These are phyloP conservation scores for Sindora glabra DNA, from an alignment of 306 rosid genomes.

Conservation along the genomic window DNA sequence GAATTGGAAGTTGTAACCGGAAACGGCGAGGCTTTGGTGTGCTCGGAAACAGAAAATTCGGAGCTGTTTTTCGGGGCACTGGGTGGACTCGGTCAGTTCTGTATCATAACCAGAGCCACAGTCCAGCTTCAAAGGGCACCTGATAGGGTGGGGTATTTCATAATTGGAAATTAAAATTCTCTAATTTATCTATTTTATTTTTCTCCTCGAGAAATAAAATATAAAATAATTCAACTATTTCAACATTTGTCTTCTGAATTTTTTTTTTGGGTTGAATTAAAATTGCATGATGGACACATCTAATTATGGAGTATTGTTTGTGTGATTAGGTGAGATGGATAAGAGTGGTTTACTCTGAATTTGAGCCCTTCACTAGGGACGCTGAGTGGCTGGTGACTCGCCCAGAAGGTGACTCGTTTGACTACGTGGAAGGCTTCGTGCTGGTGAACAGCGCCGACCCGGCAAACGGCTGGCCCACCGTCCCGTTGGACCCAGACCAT, in stretches of 20 bases:
- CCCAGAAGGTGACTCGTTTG: slow-evolving; percentile 51
- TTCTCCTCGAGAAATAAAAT: too few species aligned
- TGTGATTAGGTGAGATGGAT: slow-evolving; percentile 84
- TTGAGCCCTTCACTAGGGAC: slow-evolving; percentile 58
- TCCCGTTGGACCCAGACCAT: slow-evolving; percentile 42
- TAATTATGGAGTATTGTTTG: not conserved
- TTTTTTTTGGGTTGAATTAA: too few species aligned
- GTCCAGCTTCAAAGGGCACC: slow-evolving; percentile 69
- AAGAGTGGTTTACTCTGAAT: slow-evolving; percentile 71
- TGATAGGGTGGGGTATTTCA: slow-evolving; percentile 49
- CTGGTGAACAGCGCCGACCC: slow-evolving; percentile 68
- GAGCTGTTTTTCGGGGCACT: slow-evolving; percentile 66
- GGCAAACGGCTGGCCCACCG: slow-evolving; percentile 62
- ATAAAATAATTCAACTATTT: too few species aligned
- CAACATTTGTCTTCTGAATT: too few species aligned
- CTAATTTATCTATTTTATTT: too few species aligned
- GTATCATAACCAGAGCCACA: slow-evolving; percentile 76
- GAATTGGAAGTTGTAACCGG: slow-evolving; percentile 89
- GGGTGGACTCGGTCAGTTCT: slow-evolving; percentile 95
- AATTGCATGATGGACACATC: slow-evolving; percentile 22
- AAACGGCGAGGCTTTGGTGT: slow-evolving; percentile 57
- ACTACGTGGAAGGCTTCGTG: slow-evolving; percentile 84
- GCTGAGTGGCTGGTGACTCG: slow-evolving; percentile 70
- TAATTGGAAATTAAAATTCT: too few species aligned
- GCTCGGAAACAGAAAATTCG: slow-evolving; percentile 55